Percentiles rank a stretch among this genome's conserved stretches.
Evolutionary conservation across 768 basidiomycete genomes (phyloP).

Genomic region (Glaciozyma antarctica): DNA sequence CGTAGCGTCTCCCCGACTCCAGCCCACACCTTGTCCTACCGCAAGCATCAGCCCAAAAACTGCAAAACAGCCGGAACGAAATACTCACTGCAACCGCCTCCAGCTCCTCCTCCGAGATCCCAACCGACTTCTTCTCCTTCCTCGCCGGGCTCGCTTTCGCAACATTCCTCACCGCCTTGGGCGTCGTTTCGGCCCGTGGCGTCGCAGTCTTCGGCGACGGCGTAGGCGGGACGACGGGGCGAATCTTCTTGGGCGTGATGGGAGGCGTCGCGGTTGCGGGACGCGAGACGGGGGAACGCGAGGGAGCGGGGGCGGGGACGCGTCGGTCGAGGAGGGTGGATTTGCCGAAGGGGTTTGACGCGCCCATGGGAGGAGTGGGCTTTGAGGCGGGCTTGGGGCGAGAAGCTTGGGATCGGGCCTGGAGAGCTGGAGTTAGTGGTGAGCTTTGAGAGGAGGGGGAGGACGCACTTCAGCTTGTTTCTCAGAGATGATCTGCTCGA

Average conservation of each 20-base stretch:
- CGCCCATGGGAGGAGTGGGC: too few species aligned
- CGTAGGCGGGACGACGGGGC: neutral
- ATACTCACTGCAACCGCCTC: neutral
- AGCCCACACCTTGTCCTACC: neutral
- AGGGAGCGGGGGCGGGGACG: too few species aligned
- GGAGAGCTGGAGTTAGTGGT: neutral
- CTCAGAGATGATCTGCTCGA: slow-evolving; percentile 26
- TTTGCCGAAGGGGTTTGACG: too few species aligned
- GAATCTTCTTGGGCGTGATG: neutral
- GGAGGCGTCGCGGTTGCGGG: too few species aligned
- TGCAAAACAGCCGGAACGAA: neutral
- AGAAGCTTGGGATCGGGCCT: neutral
- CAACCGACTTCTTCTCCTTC: neutral
- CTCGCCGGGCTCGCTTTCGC: neutral
- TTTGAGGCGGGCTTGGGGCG: too few species aligned
- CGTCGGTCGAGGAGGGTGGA: too few species aligned
- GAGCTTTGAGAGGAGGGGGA: neutral
- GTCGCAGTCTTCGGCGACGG: neutral
- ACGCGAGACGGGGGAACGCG: too few species aligned
- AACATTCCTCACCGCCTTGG: neutral
- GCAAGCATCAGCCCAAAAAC: neutral
- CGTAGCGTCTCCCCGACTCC: neutral
- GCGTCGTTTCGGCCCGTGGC: neutral
- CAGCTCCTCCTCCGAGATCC: neutral
- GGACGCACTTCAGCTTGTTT: slow-evolving; percentile 20